These are phyloP conservation scores for Volvox africanus DNA, from an alignment of 139 green algal species.

Conservation along the genomic window DNA sequence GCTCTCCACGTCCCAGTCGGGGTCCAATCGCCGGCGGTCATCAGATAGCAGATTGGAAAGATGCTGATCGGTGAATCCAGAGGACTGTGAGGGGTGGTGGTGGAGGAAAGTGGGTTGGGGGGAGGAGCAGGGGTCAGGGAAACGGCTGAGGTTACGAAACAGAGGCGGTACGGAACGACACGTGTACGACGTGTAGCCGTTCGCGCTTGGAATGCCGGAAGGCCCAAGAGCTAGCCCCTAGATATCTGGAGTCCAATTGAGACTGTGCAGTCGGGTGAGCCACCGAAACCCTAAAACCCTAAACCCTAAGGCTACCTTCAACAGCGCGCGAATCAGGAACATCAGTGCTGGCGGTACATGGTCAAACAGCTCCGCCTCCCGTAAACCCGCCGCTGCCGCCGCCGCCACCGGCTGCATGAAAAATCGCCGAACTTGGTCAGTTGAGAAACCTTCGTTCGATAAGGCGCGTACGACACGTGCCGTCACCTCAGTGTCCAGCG, in stretches of 20 bases:
- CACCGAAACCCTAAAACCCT: background rate
- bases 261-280: background rate
- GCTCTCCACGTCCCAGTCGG: conserved; percentile 30
- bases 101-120: background rate
- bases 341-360: conserved; percentile 26
- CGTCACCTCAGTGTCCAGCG: conserved; percentile 17
- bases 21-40: conserved; percentile 29
- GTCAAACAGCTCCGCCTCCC: conserved; percentile 10
- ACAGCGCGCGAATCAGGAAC: conserved; percentile 5
- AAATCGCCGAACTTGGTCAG: conserved; percentile 7
- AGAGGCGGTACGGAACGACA: too few relatives aligned
- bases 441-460: conserved; percentile 10
- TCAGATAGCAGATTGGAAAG: conserved; percentile 6
- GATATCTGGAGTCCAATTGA: too few relatives aligned
- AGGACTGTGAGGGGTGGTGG: conserved; percentile 6
- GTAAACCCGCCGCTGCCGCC: background rate
- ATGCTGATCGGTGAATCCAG: conserved; percentile 34
- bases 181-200: too few relatives aligned
- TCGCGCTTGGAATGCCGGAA: too few relatives aligned
- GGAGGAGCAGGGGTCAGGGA: background rate
- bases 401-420: conserved; percentile 2
- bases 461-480: background rate
- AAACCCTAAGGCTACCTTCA: conserved; percentile 3
- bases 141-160: too few relatives aligned
- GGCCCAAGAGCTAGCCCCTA: too few relatives aligned